These are phyloP conservation scores for Salisapilia sapeloensis DNA, from an alignment of 352 stramenopile genomes.

Conservation along the genomic window DNA sequence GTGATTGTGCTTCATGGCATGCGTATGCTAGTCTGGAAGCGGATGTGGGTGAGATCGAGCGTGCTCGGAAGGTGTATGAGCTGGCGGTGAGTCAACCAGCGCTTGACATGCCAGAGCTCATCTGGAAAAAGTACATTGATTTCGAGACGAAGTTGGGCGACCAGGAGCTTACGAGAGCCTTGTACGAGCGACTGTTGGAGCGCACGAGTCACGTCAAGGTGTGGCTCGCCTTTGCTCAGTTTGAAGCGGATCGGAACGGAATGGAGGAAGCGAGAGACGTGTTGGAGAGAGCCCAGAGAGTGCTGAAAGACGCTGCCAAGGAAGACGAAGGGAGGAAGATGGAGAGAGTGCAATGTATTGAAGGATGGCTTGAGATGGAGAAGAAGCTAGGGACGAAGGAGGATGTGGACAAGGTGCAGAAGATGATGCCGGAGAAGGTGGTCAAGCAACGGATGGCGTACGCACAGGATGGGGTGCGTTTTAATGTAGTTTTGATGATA, in stretches of 20 bases:
- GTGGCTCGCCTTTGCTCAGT: conserved; percentile 86
- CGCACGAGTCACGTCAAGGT: conserved; percentile 96
- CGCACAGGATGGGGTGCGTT: conserved; percentile 75
- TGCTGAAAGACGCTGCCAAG: conserved; percentile 72
- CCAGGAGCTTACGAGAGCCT: conserved; percentile 65
- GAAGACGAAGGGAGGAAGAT: conserved; percentile 85
- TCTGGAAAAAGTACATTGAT: conserved; percentile 99
- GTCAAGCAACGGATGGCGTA: conserved; percentile 94
- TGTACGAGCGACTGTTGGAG: conserved; percentile 95
- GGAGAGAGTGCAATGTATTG: conserved; percentile 92
- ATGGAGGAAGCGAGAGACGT: conserved; percentile 65
- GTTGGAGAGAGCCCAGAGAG: conserved; percentile 83
- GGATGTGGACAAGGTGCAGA: conserved; percentile 79
- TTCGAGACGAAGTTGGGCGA: conserved; percentile 91
- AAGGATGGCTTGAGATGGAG: conserved; percentile 93
- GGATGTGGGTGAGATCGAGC: conserved; percentile 89
- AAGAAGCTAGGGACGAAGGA: conserved; percentile 37
- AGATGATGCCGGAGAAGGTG: conserved; percentile 89
- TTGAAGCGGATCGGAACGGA: conserved; percentile 44
- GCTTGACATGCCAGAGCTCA: conserved; percentile 96
- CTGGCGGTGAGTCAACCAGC: conserved; percentile 88
- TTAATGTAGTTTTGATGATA: neutral
- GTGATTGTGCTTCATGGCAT: conserved; percentile 91
- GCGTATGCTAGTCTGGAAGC: conserved; percentile 94
- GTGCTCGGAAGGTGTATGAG: conserved; percentile 91